Evolutionary conservation across 2,329 filamentous ascomycete genomes (phyloP).

Genomic region (Botryosphaeria agaves): DNA sequence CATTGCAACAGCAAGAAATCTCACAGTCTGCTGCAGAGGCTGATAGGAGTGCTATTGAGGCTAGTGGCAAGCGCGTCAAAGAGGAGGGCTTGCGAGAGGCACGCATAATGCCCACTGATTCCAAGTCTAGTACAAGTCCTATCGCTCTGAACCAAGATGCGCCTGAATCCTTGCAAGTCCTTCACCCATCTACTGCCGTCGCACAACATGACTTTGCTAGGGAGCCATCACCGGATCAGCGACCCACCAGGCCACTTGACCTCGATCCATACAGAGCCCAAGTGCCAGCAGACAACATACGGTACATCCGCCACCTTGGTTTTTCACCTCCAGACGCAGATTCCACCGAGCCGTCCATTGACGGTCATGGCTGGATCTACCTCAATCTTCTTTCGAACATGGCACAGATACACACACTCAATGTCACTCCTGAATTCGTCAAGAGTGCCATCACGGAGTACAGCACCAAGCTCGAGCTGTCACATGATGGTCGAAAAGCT

Average conservation of each 20-base stretch:
- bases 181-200: conserved; percentile 1
- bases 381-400: conserved; percentile 65
- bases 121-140: conserved; percentile 8
- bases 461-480: conserved; percentile 62
- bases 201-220: conserved; percentile 6
- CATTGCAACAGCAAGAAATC: conserved; percentile 38
- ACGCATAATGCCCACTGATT: conserved; percentile 21
- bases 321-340: conserved; percentile 41
- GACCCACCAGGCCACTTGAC: conserved; percentile 60
- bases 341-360: conserved; percentile 33
- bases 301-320: conserved; percentile 61
- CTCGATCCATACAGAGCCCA: conserved; percentile 65
- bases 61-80: conserved; percentile 15
- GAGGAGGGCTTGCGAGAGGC: conserved; percentile 28
- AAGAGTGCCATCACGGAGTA: conserved; percentile 51
- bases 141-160: conserved; percentile 3
- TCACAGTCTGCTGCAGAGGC: conserved; percentile 34
- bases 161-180: background rate
- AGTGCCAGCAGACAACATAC: conserved; percentile 58
- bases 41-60: conserved; percentile 23
- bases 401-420: conserved; percentile 72
- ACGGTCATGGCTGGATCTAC: conserved; percentile 67
- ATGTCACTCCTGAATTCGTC: conserved; percentile 64
- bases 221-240: conserved; percentile 35
- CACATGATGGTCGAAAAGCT: conserved; percentile 59